Percentiles rank a stretch among this genome's conserved stretches.
These are phyloP conservation scores for Serpula lacrymans DNA, from an alignment of 768 basidiomycete genomes.

Conservation along the genomic window DNA sequence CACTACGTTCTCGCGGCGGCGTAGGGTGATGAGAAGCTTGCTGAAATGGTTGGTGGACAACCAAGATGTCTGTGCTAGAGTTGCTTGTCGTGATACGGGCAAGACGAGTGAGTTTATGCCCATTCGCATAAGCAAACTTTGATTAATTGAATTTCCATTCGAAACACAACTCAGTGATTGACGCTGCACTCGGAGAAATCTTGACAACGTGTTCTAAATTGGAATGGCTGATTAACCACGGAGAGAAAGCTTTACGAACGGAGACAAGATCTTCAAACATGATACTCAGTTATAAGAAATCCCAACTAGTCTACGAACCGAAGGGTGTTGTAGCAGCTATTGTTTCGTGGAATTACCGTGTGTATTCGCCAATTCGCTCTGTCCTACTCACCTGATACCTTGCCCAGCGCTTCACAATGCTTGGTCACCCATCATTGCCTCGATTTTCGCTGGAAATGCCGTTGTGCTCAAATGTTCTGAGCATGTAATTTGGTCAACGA, in stretches of 20 bases:
- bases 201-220: constrained; percentile 93
- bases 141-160: constrained; percentile 3
- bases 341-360: constrained; percentile 95
- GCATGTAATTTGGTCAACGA: constrained; percentile 88
- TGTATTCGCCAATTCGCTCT: constrained; percentile 16
- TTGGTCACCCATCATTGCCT: constrained; percentile 89
- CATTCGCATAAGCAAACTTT: neutral
- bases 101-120: constrained; percentile 71
- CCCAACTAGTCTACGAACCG: constrained; percentile 83
- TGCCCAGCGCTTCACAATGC: constrained; percentile 90
- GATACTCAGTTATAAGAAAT: constrained; percentile 72
- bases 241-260: constrained; percentile 72
- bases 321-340: constrained; percentile 90
- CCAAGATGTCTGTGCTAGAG: constrained; percentile 79
- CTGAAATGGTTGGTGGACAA: constrained; percentile 93
- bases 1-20: constrained; percentile 74
- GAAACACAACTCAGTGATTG: constrained; percentile 59
- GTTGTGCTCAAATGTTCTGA: constrained; percentile 92
- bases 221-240: constrained; percentile 87
- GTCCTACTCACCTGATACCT: constrained; percentile 4
- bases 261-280: constrained; percentile 66
- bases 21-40: constrained; percentile 81
- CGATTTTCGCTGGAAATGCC: constrained; percentile 87
- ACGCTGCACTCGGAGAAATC: constrained; percentile 93
- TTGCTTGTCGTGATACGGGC: constrained; percentile 91